Base-by-base conservation (phyloP, 2,329 filamentous ascomycete genomes). In the Apiospora aurea region DNA sequence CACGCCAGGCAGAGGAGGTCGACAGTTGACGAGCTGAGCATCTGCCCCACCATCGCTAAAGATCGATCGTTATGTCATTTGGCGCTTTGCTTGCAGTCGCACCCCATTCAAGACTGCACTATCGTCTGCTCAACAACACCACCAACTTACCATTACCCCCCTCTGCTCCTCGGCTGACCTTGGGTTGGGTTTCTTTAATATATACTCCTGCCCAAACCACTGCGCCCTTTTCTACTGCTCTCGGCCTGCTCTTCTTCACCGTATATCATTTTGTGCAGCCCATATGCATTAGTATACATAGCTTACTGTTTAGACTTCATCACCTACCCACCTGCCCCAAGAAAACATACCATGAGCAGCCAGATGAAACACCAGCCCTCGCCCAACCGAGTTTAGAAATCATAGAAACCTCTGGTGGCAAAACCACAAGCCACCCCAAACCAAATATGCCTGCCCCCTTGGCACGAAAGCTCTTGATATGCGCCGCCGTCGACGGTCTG, bases 401-500 rank as follows among this genome's bases (percentile, higher is more conserved):
- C 7, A n/a, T 61, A 61, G 29, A 61, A 26, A 61, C 8, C 29
- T 38, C 26, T 29, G 24, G 14, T 7, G 11, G 16, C 13, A 2
- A 38, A 41, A 14, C 7, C 29, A 41, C 21, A 5, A 61, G 26
- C 16, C 26, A 61, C n/a, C 38, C 38, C 16, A n/a, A 18, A 38
- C 2, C 3, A 11, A 64, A 64, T 8, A 73, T 73, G 72, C 72
- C 72, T 61, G 38, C 68, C 6, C 70, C 72, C 26, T 85, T 97
- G 73, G 91, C 93, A 72, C 92, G 93, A 80, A 97, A 96, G 83
- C 84, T 97, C 71, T 80, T 95, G 75, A 90, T 97, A 76, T 92
- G 92, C 82, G 94, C 95, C 71, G 91, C 94, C 38, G 89, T 92
- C 70, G 95, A 98, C 79, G 95, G 95, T 72, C 87, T 98, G 70